A percentile compares a stretch with the other conserved stretches of the same genome.
These are phyloP conservation scores for Vitis amurensis DNA, from an alignment of 164 flowering plant species.

Conservation along the genomic window DNA sequence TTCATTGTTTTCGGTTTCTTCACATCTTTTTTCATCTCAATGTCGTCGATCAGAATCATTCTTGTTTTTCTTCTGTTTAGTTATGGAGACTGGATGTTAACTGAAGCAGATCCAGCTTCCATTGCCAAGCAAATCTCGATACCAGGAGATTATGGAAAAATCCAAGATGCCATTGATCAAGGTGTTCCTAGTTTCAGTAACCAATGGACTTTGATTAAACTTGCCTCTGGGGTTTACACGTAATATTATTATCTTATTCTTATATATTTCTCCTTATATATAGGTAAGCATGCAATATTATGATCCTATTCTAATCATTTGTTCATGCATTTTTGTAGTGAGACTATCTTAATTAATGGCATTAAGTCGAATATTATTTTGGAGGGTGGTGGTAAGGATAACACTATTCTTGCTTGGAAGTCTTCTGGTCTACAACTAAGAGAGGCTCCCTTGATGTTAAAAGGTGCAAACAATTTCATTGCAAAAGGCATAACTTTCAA, in stretches of 20 bases:
- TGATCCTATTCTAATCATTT: too few species aligned
- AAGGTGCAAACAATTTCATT: neutral
- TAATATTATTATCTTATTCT: too few species aligned
- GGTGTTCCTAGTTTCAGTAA: neutral
- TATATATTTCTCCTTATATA: too few species aligned
- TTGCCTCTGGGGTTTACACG: neutral
- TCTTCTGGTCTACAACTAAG: neutral
- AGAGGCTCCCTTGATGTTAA: too few species aligned
- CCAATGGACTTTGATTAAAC: neutral
- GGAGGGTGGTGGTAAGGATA: neutral
- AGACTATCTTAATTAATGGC: neutral
- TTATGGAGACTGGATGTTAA: neutral
- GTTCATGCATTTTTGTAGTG: neutral
- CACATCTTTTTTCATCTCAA: too few species aligned
- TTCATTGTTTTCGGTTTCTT: too few species aligned
- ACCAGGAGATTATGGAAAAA: neutral
- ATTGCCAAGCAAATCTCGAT: neutral
- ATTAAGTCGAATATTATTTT: neutral
- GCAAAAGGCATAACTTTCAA: constrained; percentile 6
- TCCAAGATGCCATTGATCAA: neutral
- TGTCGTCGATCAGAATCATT: neutral
- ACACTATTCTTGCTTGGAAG: neutral
- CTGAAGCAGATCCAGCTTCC: neutral
- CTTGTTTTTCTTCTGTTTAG: neutral
- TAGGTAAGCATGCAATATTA: too few species aligned